Conservation (phyloP, 768 basidiomycete species). For the Strobilomyces dryophilus region DNA sequence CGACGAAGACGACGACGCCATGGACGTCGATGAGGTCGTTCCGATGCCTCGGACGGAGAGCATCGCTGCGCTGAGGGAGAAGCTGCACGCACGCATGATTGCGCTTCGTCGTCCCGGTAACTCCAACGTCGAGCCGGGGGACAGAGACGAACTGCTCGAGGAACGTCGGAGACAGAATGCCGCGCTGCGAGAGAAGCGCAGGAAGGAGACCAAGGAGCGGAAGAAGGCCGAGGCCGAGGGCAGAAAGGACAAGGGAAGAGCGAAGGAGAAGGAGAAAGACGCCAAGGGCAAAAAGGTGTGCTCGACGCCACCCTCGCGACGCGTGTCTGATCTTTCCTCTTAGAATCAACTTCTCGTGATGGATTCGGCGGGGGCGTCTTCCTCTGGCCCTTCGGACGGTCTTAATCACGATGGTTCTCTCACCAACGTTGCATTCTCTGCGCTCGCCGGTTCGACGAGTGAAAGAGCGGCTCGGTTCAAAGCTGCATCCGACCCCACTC, state of each 20-base stretch:
- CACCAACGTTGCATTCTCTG: slow-evolving; percentile 71
- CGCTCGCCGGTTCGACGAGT: slow-evolving; percentile 46
- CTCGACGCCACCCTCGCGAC: neutral
- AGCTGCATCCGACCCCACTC: slow-evolving; percentile 74
- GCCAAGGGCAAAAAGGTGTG: slow-evolving; percentile 50
- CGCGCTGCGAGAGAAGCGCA: too few relatives aligned
- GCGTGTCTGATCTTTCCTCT: neutral
- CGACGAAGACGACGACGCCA: too few relatives aligned
- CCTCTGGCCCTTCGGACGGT: slow-evolving; percentile 13
- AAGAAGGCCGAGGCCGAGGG: too few relatives aligned
- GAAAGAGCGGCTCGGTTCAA: slow-evolving; percentile 55
- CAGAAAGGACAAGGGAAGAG: too few relatives aligned
- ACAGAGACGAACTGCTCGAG: slow-evolving; percentile 79
- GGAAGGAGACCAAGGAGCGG: neutral
- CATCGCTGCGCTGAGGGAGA: slow-evolving; percentile 62
- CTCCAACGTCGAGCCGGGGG: slow-evolving; percentile 42
- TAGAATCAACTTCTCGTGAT: slow-evolving; percentile 74
- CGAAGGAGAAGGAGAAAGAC: slow-evolving; percentile 36
- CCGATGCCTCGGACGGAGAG: slow-evolving; percentile 66
- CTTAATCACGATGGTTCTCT: slow-evolving; percentile 38
- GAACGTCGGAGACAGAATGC: slow-evolving; percentile 58
- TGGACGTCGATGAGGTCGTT: slow-evolving; percentile 28
- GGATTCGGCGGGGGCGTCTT: slow-evolving; percentile 33
- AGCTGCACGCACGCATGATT: slow-evolving; percentile 72
- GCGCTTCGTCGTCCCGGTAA: slow-evolving; percentile 49